Evolutionary conservation across 2,329 filamentous ascomycete genomes (phyloP), one percentile per base, ranked within the genome.

Genomic region (Cryphonectria parasitica): DNA sequence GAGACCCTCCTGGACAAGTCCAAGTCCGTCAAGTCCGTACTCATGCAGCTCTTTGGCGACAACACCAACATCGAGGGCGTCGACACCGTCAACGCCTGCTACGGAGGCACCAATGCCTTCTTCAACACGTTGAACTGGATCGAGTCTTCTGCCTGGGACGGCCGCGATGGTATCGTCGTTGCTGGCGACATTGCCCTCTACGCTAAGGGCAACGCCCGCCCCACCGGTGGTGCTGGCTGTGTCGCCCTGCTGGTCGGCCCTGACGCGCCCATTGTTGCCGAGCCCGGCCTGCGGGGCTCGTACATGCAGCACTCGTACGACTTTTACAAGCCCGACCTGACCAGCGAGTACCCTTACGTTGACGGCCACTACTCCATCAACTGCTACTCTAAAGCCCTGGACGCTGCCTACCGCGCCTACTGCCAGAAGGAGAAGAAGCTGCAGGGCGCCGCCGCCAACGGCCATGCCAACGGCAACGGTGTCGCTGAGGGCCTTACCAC

Each of bases 1-100:
- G 92, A 95, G 87, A 95, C 92, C 74, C 85, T 95, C 69, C 85
- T 95, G 78, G 92, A 95, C 88, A 95, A 95, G 86, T 95, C 92
- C 80, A 95, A 95, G 87, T 95, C 92, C 62, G 92, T 95, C 84
- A 95, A 95, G 88, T 91, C 92, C 41, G 92, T 95, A 73, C 84
- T 95, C 75, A 95, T 95, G 92, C 92, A 95, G 85, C 87, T 95
- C 62, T 94, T 95, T 77, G 88, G 90, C 78, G 91, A 92, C 77
- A 95, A 95, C 85, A 92, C 90, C 84, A 94, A 92, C 84, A 85
- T 95, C 72, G 92, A 95, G 84, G 92, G 92, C 81, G 88, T 95
- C 66, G 92, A 95, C 83, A 94, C 90, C 69, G 82, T 95, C 81
- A 95, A 95, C 80, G 92, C 92, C 75, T 95, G 92, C 87, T 95